Conservation (phyloP, 192 early-diverging fungal species). For the Powellomyces hirtus region DNA sequence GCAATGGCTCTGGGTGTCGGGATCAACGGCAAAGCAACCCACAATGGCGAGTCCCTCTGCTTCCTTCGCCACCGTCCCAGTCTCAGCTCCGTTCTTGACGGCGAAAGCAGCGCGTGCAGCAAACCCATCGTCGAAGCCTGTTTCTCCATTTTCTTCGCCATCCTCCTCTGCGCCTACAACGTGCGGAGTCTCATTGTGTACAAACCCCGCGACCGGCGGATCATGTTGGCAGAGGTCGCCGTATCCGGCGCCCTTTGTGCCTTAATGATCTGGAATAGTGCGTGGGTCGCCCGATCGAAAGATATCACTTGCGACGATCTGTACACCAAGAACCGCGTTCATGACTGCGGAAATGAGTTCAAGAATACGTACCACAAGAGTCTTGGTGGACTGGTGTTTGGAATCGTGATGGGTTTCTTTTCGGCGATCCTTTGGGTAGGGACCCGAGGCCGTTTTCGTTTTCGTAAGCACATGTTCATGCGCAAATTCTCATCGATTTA, state of each 20-base stretch:
- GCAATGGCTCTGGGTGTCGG: background rate
- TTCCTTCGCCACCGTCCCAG: background rate
- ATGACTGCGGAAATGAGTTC: background rate
- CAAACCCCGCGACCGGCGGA: background rate
- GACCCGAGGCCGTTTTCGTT: no score
- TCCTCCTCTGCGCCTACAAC: constrained; percentile 5
- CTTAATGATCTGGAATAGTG: background rate
- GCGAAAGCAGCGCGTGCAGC: background rate
- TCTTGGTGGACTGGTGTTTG: background rate
- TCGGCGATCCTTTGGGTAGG: constrained; percentile 13
- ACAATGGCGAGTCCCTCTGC: constrained; percentile 1
- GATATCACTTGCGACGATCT: background rate
- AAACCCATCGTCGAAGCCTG: background rate
- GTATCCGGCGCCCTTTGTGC: background rate
- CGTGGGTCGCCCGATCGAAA: background rate
- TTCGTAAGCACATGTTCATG: no score
- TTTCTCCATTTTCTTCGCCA: background rate
- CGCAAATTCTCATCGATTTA: no score
- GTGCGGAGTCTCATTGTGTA: background rate
- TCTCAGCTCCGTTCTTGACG: background rate
- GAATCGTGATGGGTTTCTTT: background rate
- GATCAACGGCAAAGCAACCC: background rate
- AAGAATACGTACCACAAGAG: background rate
- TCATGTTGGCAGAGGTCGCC: background rate
- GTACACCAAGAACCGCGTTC: no score